These are phyloP conservation scores for Hordeum pubiflorum DNA, from an alignment of 202 grass and related monocot genomes.

Conservation along the genomic window DNA sequence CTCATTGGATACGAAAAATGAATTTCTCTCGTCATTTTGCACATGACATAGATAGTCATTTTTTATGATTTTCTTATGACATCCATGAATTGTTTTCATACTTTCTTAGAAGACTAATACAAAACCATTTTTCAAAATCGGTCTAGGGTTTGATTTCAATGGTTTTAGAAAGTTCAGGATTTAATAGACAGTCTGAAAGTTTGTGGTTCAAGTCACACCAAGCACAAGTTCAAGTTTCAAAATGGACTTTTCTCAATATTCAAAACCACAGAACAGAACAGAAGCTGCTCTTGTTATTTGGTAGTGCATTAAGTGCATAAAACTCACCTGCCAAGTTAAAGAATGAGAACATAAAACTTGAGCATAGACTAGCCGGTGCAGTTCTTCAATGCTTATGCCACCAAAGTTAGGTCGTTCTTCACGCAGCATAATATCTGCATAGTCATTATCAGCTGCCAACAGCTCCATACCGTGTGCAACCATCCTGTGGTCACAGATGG, in stretches of 20 bases:
- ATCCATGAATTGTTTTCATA: neutral
- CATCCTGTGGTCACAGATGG: constrained; percentile 52
- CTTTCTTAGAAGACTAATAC: neutral
- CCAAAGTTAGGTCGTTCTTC: constrained; percentile 76
- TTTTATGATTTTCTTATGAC: neutral
- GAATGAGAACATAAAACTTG: constrained; percentile 93
- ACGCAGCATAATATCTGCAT: constrained; percentile 72
- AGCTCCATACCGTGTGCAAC: constrained; percentile 87
- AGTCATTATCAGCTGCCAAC: constrained; percentile 75
- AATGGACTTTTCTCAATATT: constrained; percentile 7
- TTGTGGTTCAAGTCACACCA: neutral
- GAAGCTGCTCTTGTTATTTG: neutral
- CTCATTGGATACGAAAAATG: neutral
- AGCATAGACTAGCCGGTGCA: constrained; percentile 83
- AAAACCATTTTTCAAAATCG: neutral
- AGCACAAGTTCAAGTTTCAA: neutral
- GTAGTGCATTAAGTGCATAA: neutral
- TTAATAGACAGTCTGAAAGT: neutral
- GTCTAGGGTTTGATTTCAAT: neutral
- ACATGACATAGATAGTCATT: neutral
- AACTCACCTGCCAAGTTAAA: constrained; percentile 91
- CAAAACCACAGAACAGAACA: neutral
- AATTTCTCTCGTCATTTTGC: neutral
- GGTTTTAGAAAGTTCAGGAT: neutral
- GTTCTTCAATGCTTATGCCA: constrained; percentile 78